Base-by-base conservation (phyloP, 441 rosid species). In the Macaranga tanarius region DNA sequence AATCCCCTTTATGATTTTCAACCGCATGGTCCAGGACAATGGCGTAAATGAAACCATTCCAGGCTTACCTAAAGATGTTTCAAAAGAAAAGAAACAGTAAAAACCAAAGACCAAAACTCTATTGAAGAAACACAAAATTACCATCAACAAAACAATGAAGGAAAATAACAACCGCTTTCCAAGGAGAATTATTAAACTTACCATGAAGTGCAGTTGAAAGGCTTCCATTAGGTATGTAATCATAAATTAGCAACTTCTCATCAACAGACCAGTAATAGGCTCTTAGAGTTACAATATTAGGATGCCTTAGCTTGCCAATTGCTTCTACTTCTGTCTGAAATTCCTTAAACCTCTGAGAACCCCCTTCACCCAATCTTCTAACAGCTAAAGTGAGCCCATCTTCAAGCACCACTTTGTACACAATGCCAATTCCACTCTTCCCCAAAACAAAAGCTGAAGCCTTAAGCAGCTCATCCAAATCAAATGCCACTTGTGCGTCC, bases 201-300 rank as follows among this genome's bases (percentile, higher is more conserved):
- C 98, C 96, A 77, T 95, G 98, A 81, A 95, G 90, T 40, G 92
- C 96, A 52, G 83, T 78, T 66, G 95, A 86, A 25, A 95, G 95
- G 89, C 90, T 92, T 83, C 97, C 98, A 69, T 90, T 87, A 11
- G 90, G 80, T 72, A 91, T 79, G 71, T 88, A 90, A 76, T 95
- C 98, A 76, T 95, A 89, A 76, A 95, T 86, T 25, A 95, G 89
- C 80, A 95, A 84, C 89, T 92, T 95, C 89, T 95, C 99, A 64
- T 95, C 99, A 20, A 91, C 96, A 73, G 97, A 91, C 99, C 99
- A 95, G 77, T 92, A 92, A 80, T 95, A 95, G 22, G 99, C 98
- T 79, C 90, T 84, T 54, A 95, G 97, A 79, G 87, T 89, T 67
- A 86, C 96, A 48, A 92, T 80, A 73, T 95, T 91, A 0, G 91